Base-by-base conservation (phyloP, 2,329 filamentous ascomycete genomes). In the Paramyrothecium roridum region DNA sequence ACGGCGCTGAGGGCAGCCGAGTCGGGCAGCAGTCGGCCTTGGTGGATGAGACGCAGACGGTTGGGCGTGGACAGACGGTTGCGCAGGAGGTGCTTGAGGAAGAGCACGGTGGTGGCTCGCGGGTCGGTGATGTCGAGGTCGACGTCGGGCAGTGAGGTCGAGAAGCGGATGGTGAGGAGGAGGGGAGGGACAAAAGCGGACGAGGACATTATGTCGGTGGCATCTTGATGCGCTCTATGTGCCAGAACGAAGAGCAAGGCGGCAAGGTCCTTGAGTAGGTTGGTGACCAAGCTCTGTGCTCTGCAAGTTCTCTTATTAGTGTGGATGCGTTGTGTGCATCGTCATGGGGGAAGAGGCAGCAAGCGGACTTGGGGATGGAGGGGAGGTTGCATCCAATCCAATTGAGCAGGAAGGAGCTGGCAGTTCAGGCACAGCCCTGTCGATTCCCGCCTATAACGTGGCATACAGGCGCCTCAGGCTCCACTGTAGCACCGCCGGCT, bases 141-240 rank as follows among this genome's bases (percentile, higher is more conserved):
- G 43, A 97, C 83, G 70, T 98, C 95, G 17, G 91, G 88, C 55
- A 93, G 82, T 1, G 91, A 87, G 57, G 88, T 87, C 53, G 91
- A 91, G 82, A 99, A 98, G 71, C 93, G 92, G 70, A 98, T 87
- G 40, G 90, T 93, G 48, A 98, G 80, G 65, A 89, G 86, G 55
- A 96, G 80, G 34, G 80, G 80, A 20, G 71, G 68, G 53, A 63
- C 63, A 50, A 65, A 56, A 55, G 60, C 45, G 37, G 53, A 49
- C 30, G 57, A 16, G 50, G 64, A 13, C 17, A 56, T 58, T 67
- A 70, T 71, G 59, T 54, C 60, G 57, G 52, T 22, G 57, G 60
- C 65, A 70, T 70, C 50, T 52, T 57, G 55, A 48, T 43, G 37
- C 13, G 37, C 37, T 43, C 37, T 50, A 22, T 46, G n/a, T 16